These are phyloP conservation scores for Brettanomyces bruxellensis DNA, from an alignment of 805 yeast genomes.

Conservation along the genomic window DNA sequence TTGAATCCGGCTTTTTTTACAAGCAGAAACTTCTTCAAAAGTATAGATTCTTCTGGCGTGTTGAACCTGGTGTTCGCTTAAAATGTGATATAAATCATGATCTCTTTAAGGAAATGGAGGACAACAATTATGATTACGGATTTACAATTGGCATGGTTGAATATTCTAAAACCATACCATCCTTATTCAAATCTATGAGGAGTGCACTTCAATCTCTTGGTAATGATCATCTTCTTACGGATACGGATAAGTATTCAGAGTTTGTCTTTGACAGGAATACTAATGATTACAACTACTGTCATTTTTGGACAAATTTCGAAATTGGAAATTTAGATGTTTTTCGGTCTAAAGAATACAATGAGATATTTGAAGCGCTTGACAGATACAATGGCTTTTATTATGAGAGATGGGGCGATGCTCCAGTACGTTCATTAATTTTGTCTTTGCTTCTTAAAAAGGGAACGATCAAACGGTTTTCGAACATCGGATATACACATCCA, in stretches of 20 bases:
- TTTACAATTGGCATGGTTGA: slow-evolving; percentile 71
- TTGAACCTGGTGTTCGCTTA: slow-evolving; percentile 73
- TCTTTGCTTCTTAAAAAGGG: slow-evolving; percentile 62
- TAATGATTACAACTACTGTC: slow-evolving; percentile 67
- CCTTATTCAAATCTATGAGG: slow-evolving; percentile 33
- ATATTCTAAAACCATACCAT: slow-evolving; percentile 54
- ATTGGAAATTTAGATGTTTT: slow-evolving; percentile 65
- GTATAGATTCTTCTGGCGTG: slow-evolving; percentile 87
- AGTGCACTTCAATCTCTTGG: slow-evolving; percentile 26
- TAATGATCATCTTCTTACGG: slow-evolving; percentile 28
- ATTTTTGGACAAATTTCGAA: slow-evolving; percentile 87
- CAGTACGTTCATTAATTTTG: slow-evolving; percentile 62
- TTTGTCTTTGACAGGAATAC: slow-evolving; percentile 51
- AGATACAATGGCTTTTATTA: slow-evolving; percentile 79
- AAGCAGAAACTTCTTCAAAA: slow-evolving; percentile 57
- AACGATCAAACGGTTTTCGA: slow-evolving; percentile 64
- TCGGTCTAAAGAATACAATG: slow-evolving; percentile 56
- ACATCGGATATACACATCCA: slow-evolving; percentile 71
- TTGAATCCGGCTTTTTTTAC: slow-evolving; percentile 78
- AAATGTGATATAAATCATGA: slow-evolving; percentile 74
- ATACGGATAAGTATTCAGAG: slow-evolving; percentile 37
- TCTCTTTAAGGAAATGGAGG: slow-evolving; percentile 64
- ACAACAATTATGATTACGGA: slow-evolving; percentile 58
- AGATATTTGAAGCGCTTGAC: slow-evolving; percentile 63
- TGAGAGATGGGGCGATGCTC: slow-evolving; percentile 92